Conservation (phyloP, 148 eudicot genomes). For the Mesembryanthemum crystallinum region DNA sequence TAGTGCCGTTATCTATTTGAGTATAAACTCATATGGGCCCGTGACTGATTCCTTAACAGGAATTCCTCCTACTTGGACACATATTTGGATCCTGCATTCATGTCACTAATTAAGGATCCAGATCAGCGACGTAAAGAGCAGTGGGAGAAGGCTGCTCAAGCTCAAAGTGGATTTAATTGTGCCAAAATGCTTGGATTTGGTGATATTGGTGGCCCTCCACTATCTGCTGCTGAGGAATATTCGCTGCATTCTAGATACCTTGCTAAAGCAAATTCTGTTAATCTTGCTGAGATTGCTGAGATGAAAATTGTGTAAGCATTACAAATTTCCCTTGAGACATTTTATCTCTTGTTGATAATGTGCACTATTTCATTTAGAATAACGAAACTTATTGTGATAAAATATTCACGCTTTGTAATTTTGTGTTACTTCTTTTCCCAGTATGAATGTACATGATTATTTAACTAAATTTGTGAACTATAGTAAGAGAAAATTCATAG, state of each 20-base stretch:
- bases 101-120: constrained; percentile 96
- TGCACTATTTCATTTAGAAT: not conserved
- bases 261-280: constrained; percentile 85
- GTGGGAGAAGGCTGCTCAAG: constrained; percentile 94
- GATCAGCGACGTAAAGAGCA: constrained; percentile 88
- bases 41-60: constrained; percentile 41
- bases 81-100: constrained; percentile 95
- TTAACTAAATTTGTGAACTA: not conserved
- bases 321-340: not conserved
- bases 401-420: not conserved
- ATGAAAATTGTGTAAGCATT: constrained; percentile 96
- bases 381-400: not conserved
- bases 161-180: constrained; percentile 66
- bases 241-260: constrained; percentile 97
- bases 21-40: constrained; percentile 4
- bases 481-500: not conserved
- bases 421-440: not conserved
- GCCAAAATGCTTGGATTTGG: constrained; percentile 90
- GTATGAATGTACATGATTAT: not conserved
- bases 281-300: constrained; percentile 92
- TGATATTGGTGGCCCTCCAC: constrained; percentile 75
- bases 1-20: not conserved
- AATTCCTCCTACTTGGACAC: constrained; percentile 77
- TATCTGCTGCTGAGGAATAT: constrained; percentile 95
- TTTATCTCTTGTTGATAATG: not conserved